phyloP scores from a whole-genome alignment of 2,329 filamentous ascomycete species.

The Penicillium psychrosexuale region DNA sequence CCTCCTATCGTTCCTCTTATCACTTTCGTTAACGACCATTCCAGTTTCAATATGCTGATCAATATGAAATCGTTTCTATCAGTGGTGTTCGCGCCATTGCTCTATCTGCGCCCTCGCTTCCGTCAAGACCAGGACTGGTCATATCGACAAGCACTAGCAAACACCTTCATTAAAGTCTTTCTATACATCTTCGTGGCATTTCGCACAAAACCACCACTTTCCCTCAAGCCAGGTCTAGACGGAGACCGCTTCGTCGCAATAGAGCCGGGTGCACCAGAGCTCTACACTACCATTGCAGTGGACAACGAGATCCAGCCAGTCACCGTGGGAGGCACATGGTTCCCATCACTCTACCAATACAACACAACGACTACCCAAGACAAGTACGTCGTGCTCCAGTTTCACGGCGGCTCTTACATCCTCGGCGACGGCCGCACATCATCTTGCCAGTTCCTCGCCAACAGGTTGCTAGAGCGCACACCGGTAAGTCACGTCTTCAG shows the following conservation, averaged over 20 bases:
- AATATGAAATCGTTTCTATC: slow-evolving; percentile 1
- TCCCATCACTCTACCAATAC: slow-evolving; percentile 8
- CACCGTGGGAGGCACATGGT: slow-evolving; percentile 14
- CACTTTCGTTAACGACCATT: not conserved
- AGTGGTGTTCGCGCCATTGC: slow-evolving; percentile 1
- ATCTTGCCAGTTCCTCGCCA: slow-evolving; percentile 7
- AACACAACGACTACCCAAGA: slow-evolving; percentile 3
- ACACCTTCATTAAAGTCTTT: slow-evolving; percentile 6
- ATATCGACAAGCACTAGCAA: slow-evolving; percentile 12
- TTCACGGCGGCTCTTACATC: slow-evolving; percentile 16
- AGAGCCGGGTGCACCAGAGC: slow-evolving; percentile 4
- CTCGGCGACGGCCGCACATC: slow-evolving; percentile 11
- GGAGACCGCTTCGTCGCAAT: slow-evolving; percentile 13
- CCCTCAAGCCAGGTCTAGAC: slow-evolving; percentile 8
- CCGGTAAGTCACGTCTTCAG: slow-evolving; percentile 10
- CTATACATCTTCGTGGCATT: slow-evolving; percentile 7
- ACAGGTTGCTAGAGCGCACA: slow-evolving; percentile 7
- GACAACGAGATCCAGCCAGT: slow-evolving; percentile 10
- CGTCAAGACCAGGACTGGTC: slow-evolving; percentile 13
- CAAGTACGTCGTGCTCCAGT: slow-evolving; percentile 12
- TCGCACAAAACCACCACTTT: slow-evolving; percentile 11
- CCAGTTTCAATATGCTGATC: not conserved
- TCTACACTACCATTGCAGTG: slow-evolving; percentile 4
- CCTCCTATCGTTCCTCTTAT: not conserved
- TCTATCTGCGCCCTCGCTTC: slow-evolving; percentile 1